Evolutionary conservation across 208 protist species (phyloP), one percentile per base, ranked within the genome.

Genomic region (Angomonas deanei): DNA sequence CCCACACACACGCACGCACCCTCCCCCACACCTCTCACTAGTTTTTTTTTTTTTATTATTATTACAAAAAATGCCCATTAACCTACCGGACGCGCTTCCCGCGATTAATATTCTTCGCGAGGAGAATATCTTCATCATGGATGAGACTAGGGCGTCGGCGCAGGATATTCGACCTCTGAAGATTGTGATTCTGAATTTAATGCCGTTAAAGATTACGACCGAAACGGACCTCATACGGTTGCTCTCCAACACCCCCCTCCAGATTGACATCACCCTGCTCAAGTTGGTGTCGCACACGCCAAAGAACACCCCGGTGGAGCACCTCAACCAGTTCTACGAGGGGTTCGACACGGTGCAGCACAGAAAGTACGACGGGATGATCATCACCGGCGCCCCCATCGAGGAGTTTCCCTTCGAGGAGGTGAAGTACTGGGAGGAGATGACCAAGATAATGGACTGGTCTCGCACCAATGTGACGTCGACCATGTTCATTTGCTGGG

Each of bases 401-500:
- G 57, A 62, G 23, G 34, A 62, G 34, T 33, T 49, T n/a, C 34
- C 30, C 34, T 62, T 62, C 46, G 57, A 62, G 57, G 36, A 62
- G 11, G 57, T 62, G 3, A 3, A 23, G 5, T 62, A 62, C 57
- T 62, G 57, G 57, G 23, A 24, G 23, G 57, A 62, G 36, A 3
- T 62, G 30, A 21, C 26, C 19, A 15, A 46, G 17, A 62, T 62
- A 15, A 32, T 62, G 34, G 57, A 34, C 19, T 62, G 57, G 57
- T 46, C 57, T 10, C 31, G 34, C n/a, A 34, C 30, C 4, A n/a
- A 34, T 15, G 57, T 62, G 36, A 34, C 28, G 38, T 62, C 57
- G n/a, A 62, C 57, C 57, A 46, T 62, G 34, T 62, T 62, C 24
- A 62, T 62, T 15, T 62, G 57, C 57, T 62, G 57, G 57, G 57